Base-by-base conservation (phyloP, 176 grass and related monocot species). In the Oryza longistaminata region DNA sequence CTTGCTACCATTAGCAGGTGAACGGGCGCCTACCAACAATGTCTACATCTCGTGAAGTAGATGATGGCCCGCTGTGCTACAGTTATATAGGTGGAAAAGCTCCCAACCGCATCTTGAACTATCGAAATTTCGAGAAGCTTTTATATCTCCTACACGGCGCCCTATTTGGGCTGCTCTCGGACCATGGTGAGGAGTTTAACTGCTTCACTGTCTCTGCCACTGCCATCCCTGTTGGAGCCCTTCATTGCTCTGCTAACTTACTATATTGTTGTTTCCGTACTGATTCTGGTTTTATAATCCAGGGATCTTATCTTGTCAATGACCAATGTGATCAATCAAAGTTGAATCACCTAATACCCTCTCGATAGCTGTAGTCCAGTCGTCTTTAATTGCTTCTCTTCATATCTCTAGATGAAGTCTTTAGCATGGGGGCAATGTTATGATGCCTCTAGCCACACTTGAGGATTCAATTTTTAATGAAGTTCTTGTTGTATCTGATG, bases 371-470 rank as follows among this genome's bases (percentile, higher is more conserved):
- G 72, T 65, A 35, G 45, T 68, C 73, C 68, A 26, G 66, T 78
- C 68, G 82, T 83, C 52, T 89, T 90, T 66, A 82, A 90, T 49
- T 82, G 34, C 27, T 87, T 77, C 79, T 81, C 83, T 92, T 90
- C 88, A n/a, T 74, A 95, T 98, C 83, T 89, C 93, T 45, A 66
- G 88, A 83, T 95, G 44, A 87, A 93, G 70, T 98, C 96, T 86
- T 82, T 95, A 78, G 87, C 93, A 82, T 98, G 96, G 96, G 96
- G 91, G 33, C 78, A 79, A 66, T 94, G 86, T 79, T 74, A 29
- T 61, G 84, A 94, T 88, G 82, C 78, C 49, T 95, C 85, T 76
- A 74, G 53, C 81, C 68, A 88, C n/a, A 83, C 70, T 85, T 72
- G 91, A 87, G 64, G 90, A 83, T 73, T 87, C 75, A 49, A 62